Evolutionary conservation across 495 filamentous ascomycete species (phyloP).

Genomic region (Annulohypoxylon maeteangense): DNA sequence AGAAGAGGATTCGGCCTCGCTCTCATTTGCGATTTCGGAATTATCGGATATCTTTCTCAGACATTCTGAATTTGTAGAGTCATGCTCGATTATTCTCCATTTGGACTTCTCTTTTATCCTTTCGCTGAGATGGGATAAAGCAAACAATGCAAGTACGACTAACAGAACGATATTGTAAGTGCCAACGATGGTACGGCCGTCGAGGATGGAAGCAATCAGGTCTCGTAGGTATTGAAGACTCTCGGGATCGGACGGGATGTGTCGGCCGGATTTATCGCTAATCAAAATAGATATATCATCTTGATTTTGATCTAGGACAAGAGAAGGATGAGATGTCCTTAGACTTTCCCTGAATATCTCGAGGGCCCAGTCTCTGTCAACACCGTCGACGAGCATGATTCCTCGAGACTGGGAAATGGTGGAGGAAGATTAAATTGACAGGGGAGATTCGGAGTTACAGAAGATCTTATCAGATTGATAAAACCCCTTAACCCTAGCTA

Average conservation of each 20-base stretch:
- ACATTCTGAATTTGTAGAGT: not conserved
- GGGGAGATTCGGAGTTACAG: not conserved
- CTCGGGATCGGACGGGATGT: slow-evolving; percentile 44
- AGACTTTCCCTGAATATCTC: slow-evolving; percentile 39
- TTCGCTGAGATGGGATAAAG: slow-evolving; percentile 45
- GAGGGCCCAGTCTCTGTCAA: slow-evolving; percentile 26
- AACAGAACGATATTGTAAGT: slow-evolving; percentile 53
- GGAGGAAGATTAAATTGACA: slow-evolving; percentile 17
- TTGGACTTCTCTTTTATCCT: slow-evolving; percentile 29
- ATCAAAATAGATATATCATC: slow-evolving; percentile 19
- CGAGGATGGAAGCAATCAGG: slow-evolving; percentile 47
- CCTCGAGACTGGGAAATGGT: slow-evolving; percentile 5
- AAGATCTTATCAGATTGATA: slow-evolving; percentile 51
- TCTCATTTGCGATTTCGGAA: slow-evolving; percentile 27
- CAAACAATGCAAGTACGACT: slow-evolving; percentile 41
- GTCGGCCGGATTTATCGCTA: slow-evolving; percentile 2
- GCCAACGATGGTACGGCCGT: slow-evolving; percentile 48
- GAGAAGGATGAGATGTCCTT: slow-evolving; percentile 33
- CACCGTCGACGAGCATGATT: slow-evolving; percentile 31
- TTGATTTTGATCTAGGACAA: not conserved
- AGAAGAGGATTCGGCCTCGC: slow-evolving; percentile 38
- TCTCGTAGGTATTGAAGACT: slow-evolving; percentile 48
- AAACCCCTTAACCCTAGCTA: slow-evolving; percentile 23
- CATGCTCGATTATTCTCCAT: slow-evolving; percentile 38
- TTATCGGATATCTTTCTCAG: slow-evolving; percentile 22